Evolutionary conservation across 176 grass and related monocot species (phyloP), one percentile per base, ranked within the genome.

Genomic region (Avena atlantica): DNA sequence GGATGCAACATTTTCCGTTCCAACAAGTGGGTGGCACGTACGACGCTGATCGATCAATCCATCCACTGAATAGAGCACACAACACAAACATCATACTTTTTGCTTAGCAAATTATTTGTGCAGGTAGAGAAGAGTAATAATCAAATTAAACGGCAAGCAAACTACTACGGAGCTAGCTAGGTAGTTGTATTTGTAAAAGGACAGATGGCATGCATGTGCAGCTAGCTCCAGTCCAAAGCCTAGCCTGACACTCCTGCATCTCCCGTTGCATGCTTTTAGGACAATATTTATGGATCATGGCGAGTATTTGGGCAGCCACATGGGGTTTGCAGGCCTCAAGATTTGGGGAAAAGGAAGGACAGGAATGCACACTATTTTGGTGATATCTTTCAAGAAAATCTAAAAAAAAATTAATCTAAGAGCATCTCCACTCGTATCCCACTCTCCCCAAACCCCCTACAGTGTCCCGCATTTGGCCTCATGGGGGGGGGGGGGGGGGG

Each of bases 201-300:
- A 89, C 82, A 89, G 67, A 85, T 89, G 88, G 34, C 65, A 70
- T 88, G 87, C 70, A 48, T 73, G 70, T 73, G 10, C 37, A 71
- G 21, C 52, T n/a, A 83, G 40, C 45, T 89, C 76, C 83, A 76
- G 29, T 31, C 29, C 31, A 34, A 77, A 89, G 40, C 70, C 77
- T 74, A 51, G 4, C 10, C 15, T 50, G n/a, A 67, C 16, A 8
- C 7, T 49, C 13, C 77, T 57, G 76, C 53, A 74, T 66, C 81
- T 79, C 55, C 11, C 25, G 52, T 16, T 61, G 48, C 48, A 49
- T 49, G 16, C 80, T n/a, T 51, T 17, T 19, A 10, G 23, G n/a
- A 34, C 59, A 61, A 23, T 61, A 31, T 31, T 23, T 47, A 74
- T 25, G 50, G 65, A 83, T 83, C 65, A 50, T 90, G 78, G 70